Conservation (phyloP, 306 rosid genomes). For the Alnus glutinosa region DNA sequence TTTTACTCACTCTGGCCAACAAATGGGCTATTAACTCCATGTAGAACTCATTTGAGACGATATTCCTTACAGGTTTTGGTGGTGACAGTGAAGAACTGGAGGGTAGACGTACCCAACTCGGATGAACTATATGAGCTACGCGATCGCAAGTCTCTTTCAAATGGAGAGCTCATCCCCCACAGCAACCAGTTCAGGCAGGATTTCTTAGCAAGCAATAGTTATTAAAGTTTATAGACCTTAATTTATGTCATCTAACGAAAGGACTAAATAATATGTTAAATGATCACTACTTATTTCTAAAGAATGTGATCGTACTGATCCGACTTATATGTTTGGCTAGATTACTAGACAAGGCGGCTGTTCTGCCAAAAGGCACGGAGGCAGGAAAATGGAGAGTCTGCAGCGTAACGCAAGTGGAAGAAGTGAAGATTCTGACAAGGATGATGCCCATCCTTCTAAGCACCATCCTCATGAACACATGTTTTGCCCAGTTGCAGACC, state of each 20-base stretch:
- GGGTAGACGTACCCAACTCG: no score
- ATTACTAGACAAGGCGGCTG: constrained; percentile 61
- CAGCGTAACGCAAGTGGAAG: constrained; percentile 51
- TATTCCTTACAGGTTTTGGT: no score
- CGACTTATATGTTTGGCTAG: constrained; percentile 24
- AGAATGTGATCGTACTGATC: neutral
- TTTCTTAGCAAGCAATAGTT: neutral
- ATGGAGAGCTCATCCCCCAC: constrained; percentile 37
- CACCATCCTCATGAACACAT: constrained; percentile 58
- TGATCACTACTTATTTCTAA: no score
- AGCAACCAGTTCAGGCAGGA: constrained; percentile 37
- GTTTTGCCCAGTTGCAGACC: constrained; percentile 58
- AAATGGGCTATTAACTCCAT: no score
- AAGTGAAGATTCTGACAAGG: constrained; percentile 59
- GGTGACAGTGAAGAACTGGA: no score
- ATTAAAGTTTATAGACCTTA: no score
- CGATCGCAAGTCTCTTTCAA: no score
- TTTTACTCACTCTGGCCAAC: no score
- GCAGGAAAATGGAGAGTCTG: constrained; percentile 48
- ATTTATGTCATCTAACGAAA: no score
- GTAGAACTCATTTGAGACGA: no score
- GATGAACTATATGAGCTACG: no score
- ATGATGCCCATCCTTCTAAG: constrained; percentile 64
- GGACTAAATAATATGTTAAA: no score
- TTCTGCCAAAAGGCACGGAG: constrained; percentile 29